These are phyloP conservation scores for Cytospora leucostoma DNA, from an alignment of 2,329 filamentous ascomycete species.

Conservation along the genomic window DNA sequence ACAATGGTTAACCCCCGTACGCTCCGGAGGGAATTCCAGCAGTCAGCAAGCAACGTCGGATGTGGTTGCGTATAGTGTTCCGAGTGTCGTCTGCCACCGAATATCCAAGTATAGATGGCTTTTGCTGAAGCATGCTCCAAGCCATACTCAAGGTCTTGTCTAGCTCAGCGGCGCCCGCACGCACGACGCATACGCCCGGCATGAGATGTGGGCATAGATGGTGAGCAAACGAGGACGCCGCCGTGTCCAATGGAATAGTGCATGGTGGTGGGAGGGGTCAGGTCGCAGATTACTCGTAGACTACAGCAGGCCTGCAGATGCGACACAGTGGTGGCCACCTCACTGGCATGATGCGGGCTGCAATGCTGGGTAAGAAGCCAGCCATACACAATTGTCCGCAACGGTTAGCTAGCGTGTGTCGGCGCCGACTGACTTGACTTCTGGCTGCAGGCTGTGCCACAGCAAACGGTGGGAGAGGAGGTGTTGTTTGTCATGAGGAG, in stretches of 20 bases:
- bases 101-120: neutral
- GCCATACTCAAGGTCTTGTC: neutral
- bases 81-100: neutral
- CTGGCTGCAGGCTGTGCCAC: conserved; percentile 5
- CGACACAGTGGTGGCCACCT: conserved; percentile 17
- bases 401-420: conserved; percentile 17
- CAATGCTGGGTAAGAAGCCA: conserved; percentile 2
- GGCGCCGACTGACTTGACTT: conserved; percentile 1
- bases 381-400: conserved; percentile 5
- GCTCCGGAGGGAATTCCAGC: neutral
- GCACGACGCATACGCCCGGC: conserved; percentile 1
- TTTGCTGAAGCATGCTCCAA: neutral
- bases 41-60: neutral
- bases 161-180: neutral
- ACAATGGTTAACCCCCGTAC: neutral
- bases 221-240: neutral
- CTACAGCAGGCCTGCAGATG: conserved; percentile 22
- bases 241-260: neutral
- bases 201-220: neutral
- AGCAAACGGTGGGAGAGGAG: neutral
- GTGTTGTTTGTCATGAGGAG: conserved; percentile 13
- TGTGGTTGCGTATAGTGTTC: conserved; percentile 6
- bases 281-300: conserved; percentile 1
- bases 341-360: conserved; percentile 18
- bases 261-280: conserved; percentile 17